These are phyloP conservation scores for Pleurotus tuoliensis DNA, from an alignment of 768 basidiomycete genomes.

Conservation along the genomic window DNA sequence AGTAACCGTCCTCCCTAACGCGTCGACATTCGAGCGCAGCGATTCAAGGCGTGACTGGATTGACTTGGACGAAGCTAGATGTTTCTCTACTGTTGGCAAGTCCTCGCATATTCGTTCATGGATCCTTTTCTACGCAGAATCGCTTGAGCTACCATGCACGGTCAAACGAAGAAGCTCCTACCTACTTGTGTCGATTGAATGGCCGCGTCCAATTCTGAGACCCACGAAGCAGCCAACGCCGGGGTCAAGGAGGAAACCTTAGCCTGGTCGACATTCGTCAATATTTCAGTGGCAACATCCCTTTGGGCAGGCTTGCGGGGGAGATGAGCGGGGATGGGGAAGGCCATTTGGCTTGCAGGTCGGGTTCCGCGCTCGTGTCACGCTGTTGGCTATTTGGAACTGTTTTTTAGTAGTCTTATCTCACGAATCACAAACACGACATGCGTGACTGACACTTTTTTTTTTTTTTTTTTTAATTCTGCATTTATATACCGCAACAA, in stretches of 20 bases:
- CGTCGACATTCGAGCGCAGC: slow-evolving; percentile 50
- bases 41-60: slow-evolving; percentile 56
- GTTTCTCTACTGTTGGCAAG: slow-evolving; percentile 58
- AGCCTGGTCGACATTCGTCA: slow-evolving; percentile 65
- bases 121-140: slow-evolving; percentile 51
- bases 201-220: slow-evolving; percentile 66
- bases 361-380: too few species aligned
- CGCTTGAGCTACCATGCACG: slow-evolving; percentile 12
- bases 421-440: too few species aligned
- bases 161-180: slow-evolving; percentile 1
- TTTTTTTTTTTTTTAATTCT: too few species aligned
- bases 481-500: too few species aligned
- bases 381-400: too few species aligned
- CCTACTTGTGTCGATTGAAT: slow-evolving; percentile 69
- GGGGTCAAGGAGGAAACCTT: slow-evolving; percentile 56
- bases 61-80: slow-evolving; percentile 57
- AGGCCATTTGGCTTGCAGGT: slow-evolving; percentile 49
- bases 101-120: slow-evolving; percentile 69
- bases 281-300: slow-evolving; percentile 69
- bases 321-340: slow-evolving; percentile 67
- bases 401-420: too few species aligned
- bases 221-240: slow-evolving; percentile 62
- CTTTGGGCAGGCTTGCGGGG: slow-evolving; percentile 57
- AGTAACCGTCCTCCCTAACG: slow-evolving; percentile 46
- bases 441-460: too few species aligned